Evolutionary conservation across 176 grass and related monocot genomes (phyloP).

Genomic region (Hordeum marinum): DNA sequence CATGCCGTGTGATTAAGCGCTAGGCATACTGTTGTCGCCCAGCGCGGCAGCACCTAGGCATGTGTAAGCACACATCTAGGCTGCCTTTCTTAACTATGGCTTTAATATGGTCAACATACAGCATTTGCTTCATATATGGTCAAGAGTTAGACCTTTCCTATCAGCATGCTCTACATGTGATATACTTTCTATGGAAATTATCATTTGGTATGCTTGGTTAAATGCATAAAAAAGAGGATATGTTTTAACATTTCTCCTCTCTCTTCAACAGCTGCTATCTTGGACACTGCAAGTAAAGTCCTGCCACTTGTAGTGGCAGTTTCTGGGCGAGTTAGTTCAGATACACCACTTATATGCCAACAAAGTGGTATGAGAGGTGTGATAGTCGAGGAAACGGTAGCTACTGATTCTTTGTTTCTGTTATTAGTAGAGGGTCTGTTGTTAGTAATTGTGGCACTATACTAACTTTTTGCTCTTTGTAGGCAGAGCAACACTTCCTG

Average conservation of each 20-base stretch:
- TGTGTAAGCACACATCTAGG: neutral
- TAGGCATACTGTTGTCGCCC: neutral
- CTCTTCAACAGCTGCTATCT: slow-evolving; percentile 52
- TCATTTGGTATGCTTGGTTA: neutral
- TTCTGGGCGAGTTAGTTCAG: slow-evolving; percentile 82
- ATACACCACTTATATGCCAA: slow-evolving; percentile 80
- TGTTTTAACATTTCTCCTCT: neutral
- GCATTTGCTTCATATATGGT: neutral
- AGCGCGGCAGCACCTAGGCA: neutral
- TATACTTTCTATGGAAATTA: slow-evolving; percentile 9
- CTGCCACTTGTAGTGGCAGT: slow-evolving; percentile 77
- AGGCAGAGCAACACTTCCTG: slow-evolving; percentile 96
- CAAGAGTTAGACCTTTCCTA: neutral
- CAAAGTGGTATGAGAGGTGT: slow-evolving; percentile 94
- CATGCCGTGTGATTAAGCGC: neutral
- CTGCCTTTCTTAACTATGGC: neutral
- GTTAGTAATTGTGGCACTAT: slow-evolving; percentile 2
- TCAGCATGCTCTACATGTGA: slow-evolving; percentile 11
- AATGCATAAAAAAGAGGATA: neutral
- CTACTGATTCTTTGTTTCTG: neutral
- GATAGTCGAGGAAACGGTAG: slow-evolving; percentile 82
- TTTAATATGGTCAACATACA: neutral
- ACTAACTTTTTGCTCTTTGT: slow-evolving; percentile 9
- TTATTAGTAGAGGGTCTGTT: neutral
- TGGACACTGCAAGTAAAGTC: slow-evolving; percentile 82